Conservation (phyloP, 768 basidiomycete genomes). For the Pseudohyphozyma bogoriensis region DNA sequence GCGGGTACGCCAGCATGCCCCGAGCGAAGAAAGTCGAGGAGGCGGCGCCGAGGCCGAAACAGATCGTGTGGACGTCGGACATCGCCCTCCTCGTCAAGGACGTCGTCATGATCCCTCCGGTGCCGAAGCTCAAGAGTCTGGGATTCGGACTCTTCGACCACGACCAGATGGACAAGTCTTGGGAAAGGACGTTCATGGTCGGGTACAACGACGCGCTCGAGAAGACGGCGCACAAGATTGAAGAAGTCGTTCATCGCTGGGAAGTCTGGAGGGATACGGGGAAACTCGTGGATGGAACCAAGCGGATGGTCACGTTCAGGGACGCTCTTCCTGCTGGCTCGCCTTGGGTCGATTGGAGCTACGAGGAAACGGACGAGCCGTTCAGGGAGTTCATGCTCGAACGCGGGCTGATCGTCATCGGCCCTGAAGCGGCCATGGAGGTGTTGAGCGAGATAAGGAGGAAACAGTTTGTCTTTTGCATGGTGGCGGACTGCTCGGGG, state of each 20-base stretch:
- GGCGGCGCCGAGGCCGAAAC: background rate
- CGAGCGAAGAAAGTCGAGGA: background rate
- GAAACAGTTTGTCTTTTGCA: slow-evolving; percentile 4
- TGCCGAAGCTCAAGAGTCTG: slow-evolving; percentile 4
- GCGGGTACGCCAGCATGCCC: slow-evolving; percentile 4
- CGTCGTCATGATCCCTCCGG: slow-evolving; percentile 24
- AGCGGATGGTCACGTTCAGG: slow-evolving; percentile 18
- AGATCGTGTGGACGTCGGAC: background rate
- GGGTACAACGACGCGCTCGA: slow-evolving; percentile 17
- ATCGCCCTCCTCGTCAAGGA: slow-evolving; percentile 18
- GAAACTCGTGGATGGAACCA: slow-evolving; percentile 6
- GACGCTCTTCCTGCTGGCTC: slow-evolving; percentile 8
- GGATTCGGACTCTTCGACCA: slow-evolving; percentile 21
- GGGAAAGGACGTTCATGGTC: slow-evolving; percentile 16
- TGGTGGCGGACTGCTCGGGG: slow-evolving; percentile 11
- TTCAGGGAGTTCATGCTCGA: slow-evolving; percentile 43
- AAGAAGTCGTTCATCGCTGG: slow-evolving; percentile 11
- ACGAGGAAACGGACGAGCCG: slow-evolving; percentile 23
- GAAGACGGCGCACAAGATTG: background rate
- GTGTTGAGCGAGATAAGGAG: slow-evolving; percentile 51
- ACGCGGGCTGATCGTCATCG: slow-evolving; percentile 42
- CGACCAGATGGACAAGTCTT: slow-evolving; percentile 2
- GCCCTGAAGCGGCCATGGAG: slow-evolving; percentile 57
- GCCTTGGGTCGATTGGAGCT: slow-evolving; percentile 8
- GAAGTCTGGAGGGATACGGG: slow-evolving; percentile 13